Base-by-base conservation (phyloP, 805 yeast species). In the Saccharomycopsis microspora region DNA sequence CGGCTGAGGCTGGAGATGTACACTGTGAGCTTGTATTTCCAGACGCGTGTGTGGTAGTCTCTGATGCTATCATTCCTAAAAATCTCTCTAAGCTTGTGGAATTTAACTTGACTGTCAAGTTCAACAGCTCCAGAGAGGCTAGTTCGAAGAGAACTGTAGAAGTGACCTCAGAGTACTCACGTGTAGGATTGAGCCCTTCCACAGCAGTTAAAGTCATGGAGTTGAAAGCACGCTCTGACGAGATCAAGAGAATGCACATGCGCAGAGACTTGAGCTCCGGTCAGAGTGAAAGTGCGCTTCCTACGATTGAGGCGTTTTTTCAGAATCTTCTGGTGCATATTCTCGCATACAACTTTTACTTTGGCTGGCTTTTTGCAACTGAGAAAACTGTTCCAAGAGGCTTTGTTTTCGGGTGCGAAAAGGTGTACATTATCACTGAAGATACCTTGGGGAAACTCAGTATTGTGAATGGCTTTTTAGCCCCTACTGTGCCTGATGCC, bases 351-450 rank as follows among this genome's bases (percentile, higher is more conserved):
- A 75, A 82, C 53, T 68, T 84, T 50, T 83, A 94, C 52, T 50
- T 83, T 34, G 95, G 96, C 0, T 86, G 95, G 88, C 59, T 83
- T 3, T 83, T 82, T 58, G 79, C 74, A n/a, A 61, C 60, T 4
- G 58, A 60, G 1, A 51, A 58, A 1, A 19, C 19, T 19, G 70
- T 69, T 28, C 44, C 11, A n/a, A 9, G 35, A 19, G 51, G 45
- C 7, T 58, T 86, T n/a, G 79, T 84, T 37, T 52, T 78, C 32
- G 97, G 97, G 0, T 85, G 83, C 47, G 86, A 85, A 54, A 66
- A 80, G 11, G 74, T 86, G 27, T 83, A 80, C 52, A 78, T 86
- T 1, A 75, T 79, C 0, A 72, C 80, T 28, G 80, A 79, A 42
- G 73, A 75, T 11, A 68, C 68, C 5, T 62, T 76, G 39, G 95